Evolutionary conservation across 495 filamentous ascomycete genomes (phyloP).

Genomic region (Penicillium lividum): DNA sequence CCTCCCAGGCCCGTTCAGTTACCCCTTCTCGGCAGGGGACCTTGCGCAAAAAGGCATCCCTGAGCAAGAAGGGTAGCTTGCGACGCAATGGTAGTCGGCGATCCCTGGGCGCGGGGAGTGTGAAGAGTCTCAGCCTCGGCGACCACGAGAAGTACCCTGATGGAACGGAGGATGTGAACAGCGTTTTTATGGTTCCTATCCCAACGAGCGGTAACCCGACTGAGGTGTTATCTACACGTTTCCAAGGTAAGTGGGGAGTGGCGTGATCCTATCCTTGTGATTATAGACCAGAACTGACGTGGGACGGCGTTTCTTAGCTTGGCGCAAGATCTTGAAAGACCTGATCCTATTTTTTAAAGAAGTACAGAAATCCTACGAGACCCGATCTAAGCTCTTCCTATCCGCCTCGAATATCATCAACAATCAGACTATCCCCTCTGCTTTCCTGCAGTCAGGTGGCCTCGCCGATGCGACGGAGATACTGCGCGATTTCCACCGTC

Average conservation of each 20-base stretch:
- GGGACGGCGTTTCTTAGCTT: slow-evolving; percentile 56
- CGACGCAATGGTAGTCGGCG: slow-evolving; percentile 76
- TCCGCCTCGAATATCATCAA: slow-evolving; percentile 84
- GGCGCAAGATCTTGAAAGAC: slow-evolving; percentile 94
- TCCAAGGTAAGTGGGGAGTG: slow-evolving; percentile 62
- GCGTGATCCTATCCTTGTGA: neutral
- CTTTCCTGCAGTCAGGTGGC: slow-evolving; percentile 76
- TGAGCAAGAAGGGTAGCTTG: slow-evolving; percentile 71
- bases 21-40: slow-evolving; percentile 72
- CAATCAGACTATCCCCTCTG: slow-evolving; percentile 68
- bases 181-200: slow-evolving; percentile 83
- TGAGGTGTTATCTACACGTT: slow-evolving; percentile 84
- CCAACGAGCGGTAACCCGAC: slow-evolving; percentile 87
- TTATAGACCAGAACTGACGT: neutral
- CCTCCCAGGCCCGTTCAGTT: slow-evolving; percentile 51
- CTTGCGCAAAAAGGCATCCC: slow-evolving; percentile 80
- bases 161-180: slow-evolving; percentile 72
- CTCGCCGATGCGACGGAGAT: slow-evolving; percentile 83
- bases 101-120: slow-evolving; percentile 77
- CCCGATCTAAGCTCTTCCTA: slow-evolving; percentile 74
- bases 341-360: slow-evolving; percentile 93
- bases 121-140: slow-evolving; percentile 69
- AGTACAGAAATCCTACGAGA: slow-evolving; percentile 87
- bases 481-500: slow-evolving; percentile 78
- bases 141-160: slow-evolving; percentile 56